phyloP scores from a whole-genome alignment of 495 filamentous ascomycete species.

The Xylaria cubensis region DNA sequence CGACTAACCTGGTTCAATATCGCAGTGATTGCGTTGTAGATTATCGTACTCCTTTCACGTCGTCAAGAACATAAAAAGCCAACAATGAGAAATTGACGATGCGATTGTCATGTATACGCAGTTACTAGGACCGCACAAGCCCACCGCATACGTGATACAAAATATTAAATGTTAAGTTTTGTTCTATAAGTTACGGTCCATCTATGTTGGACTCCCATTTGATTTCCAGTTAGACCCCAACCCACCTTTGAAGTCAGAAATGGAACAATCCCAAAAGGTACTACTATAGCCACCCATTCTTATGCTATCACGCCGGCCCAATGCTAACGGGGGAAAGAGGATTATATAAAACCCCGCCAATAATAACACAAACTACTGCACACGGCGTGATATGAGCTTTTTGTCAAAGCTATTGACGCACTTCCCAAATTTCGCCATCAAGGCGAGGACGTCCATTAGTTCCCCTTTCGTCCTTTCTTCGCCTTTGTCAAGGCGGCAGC shows the following conservation, averaged over 20 bases:
- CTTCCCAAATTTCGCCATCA: neutral
- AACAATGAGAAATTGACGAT: neutral
- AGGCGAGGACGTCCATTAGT: slow-evolving; percentile 18
- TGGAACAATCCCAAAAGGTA: neutral
- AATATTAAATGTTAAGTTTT: slow-evolving; percentile 8
- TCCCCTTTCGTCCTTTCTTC: slow-evolving; percentile 41
- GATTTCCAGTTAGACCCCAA: slow-evolving; percentile 11
- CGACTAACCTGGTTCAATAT: no score
- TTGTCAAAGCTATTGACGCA: neutral
- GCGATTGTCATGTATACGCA: neutral
- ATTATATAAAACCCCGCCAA: neutral
- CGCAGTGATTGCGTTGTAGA: no score
- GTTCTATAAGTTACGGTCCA: neutral
- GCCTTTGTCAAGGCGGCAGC: slow-evolving; percentile 56
- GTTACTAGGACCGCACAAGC: neutral
- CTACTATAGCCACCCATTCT: slow-evolving; percentile 23
- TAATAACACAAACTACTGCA: neutral
- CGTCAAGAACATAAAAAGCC: no score
- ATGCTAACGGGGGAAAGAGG: slow-evolving; percentile 22
- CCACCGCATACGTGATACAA: neutral
- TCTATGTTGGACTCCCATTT: neutral
- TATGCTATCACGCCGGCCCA: slow-evolving; percentile 31
- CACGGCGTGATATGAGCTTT: slow-evolving; percentile 11
- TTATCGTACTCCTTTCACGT: no score
- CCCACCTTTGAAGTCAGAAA: neutral